Base-by-base conservation (phyloP, 306 rosid species). In the Lupinus albus region DNA sequence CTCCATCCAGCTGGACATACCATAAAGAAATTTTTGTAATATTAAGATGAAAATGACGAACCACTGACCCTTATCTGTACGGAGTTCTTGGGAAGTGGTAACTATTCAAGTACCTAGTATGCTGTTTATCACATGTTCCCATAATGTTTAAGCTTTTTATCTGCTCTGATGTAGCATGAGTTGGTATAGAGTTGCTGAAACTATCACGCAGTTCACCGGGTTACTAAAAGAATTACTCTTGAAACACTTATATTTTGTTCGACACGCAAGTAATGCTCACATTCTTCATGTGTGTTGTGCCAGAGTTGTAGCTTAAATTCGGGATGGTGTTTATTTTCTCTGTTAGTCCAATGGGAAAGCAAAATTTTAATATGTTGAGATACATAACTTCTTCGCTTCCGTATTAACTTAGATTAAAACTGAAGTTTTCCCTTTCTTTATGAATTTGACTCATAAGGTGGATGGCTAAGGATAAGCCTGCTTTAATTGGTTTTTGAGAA, bases 401-500 rank as follows among this genome's bases (percentile, higher is more conserved):
- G 28, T 21, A 21, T 2, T 21, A 21, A 1, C 28, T 21, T 21
- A 21, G 28, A 1, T 21, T 66, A 13, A 36, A 64, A 30, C 49
- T 30, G 15, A 1, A 35, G 1, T 49, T 64, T 13, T 25, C 18
- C 2, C 3, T 36, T 61, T 39, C 45, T 49, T 17, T 39, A n/a
- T 10, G 18, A 21, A 15, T 51, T 49, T 50, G 32, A 33, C 25
- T 44, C 18, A 8, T 49, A 16, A 52, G 21, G 66, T 41, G 74
- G 25, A 33, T 32, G 56, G 41, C 55, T n/a, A 56, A 16, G 56
- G 41, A 46, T n/a, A 56, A 16, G 21, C 11, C 12, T 56, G 48
- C 58, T 14, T 70, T 7, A 33, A 17, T 71, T n/a, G 38, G 18
- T 47, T 41, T 50, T 50, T 60, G 17, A 41, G 39, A 71, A 69